phyloP scores from a whole-genome alignment of 139 green algal species.

The Tetraselmis striata region DNA sequence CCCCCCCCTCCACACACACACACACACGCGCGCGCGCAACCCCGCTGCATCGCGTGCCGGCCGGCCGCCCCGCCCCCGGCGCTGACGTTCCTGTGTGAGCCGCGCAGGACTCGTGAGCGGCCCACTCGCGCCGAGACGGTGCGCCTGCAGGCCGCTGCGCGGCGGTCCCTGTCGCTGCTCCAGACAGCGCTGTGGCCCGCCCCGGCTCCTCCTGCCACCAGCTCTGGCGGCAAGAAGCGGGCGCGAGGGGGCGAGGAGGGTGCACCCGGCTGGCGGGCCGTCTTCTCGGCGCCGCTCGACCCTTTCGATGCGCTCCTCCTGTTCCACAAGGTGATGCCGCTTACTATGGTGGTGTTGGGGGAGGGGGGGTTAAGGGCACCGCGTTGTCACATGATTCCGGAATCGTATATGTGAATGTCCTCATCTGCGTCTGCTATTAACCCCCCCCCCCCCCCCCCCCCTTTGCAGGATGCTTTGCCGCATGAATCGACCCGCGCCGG shows the following conservation, averaged over 20 bases:
- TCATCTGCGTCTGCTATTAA: too few species aligned
- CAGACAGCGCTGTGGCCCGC: constrained; percentile 6
- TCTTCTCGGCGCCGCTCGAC: constrained; percentile 29
- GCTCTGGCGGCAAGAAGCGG: background rate
- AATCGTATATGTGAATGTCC: too few species aligned
- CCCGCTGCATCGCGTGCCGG: too few species aligned
- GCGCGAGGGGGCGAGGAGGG: background rate
- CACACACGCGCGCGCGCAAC: too few species aligned
- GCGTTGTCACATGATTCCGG: too few species aligned
- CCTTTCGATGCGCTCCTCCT: constrained; percentile 58
- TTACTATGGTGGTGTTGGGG: too few species aligned
- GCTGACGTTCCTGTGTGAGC: too few species aligned
- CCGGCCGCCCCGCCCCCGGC: too few species aligned
- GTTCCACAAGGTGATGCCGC: constrained; percentile 50
- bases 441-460: too few species aligned
- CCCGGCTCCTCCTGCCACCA: too few species aligned
- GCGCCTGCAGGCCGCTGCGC: constrained; percentile 24
- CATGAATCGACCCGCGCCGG: background rate
- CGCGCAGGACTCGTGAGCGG: constrained; percentile 22
- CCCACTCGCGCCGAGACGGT: constrained; percentile 16
- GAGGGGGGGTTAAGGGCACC: too few species aligned
- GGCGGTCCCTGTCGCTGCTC: constrained; percentile 3
- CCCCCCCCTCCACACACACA: background rate
- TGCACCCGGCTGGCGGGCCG: background rate
- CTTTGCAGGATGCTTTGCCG: background rate